Evolutionary conservation across 176 grass and related monocot genomes (phyloP), one percentile per base, ranked within the genome.

Genomic region (Oryza longistaminata): DNA sequence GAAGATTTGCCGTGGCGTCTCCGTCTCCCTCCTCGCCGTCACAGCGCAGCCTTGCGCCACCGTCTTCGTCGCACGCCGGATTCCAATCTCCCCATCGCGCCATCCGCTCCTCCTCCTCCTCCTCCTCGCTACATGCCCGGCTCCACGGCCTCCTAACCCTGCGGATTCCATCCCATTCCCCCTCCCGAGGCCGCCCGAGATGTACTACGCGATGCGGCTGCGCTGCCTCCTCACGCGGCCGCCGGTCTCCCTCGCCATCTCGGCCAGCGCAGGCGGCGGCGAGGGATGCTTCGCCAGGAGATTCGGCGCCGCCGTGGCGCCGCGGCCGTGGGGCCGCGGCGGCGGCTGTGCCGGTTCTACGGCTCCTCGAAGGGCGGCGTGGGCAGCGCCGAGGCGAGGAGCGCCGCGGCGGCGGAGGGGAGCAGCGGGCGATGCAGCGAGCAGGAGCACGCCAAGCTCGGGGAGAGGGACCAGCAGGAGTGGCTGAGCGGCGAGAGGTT

Each of bases 391-490:
- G 90, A 90, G 52, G 82, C 88, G 39, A 88, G 85, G 79, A 84
- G 88, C 44, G 88, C n/a, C 33, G 78, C 71, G 9, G 64, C 75
- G 11, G 58, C 79, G 11, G 79, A 55, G 12, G 84, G 85, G 7
- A 90, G 79, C 80, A 90, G 48, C 74, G 77, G 83, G 33, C 68
- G 75, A 73, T 84, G 66, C 66, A 79, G 73, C 64, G 80, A 80
- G 82, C 89, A 88, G 81, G 93, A 95, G 73, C 96, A 98, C 89
- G 93, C 93, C 52, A 79, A 91, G 83, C 88, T 98, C 50, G 91
- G 93, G n/a, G 91, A 98, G 87, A 90, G 78, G n/a, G 96, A 98
- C 58, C 93, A 98, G 79, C 93, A 89, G 84, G 96, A 98, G 82
- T 95, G 96, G 96, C 85, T 95, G n/a, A 93, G 78, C 37, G 67